Base-by-base conservation (phyloP, 2,329 filamentous ascomycete genomes). In the Orbilia ellipsospora region DNA sequence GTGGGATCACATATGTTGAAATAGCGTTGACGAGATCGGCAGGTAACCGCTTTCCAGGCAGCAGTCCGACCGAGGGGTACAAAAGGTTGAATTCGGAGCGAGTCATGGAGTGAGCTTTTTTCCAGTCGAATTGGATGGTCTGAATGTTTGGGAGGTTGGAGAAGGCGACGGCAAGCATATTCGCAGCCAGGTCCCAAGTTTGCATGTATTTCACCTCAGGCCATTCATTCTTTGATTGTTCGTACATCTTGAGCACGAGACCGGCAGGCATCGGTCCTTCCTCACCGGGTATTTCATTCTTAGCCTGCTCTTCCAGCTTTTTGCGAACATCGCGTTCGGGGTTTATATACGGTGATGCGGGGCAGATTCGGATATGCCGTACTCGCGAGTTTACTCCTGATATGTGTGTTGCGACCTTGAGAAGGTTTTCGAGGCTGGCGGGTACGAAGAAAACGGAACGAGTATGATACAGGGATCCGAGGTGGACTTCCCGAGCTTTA, bases 181-280 rank as follows among this genome's bases (percentile, higher is more conserved):
- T 69, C 7, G 65, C 56, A 2, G 59, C 65, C 45, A 61, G 28
- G 40, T 69, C 65, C 65, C 65, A 69, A 45, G 59, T 42, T 4
- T 52, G 65, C 65, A 69, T 61, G 56, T 69, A 56, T 48, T 69
- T 57, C 31, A 70, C 66, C 18, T 51, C 66, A n/a, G 65, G 56
- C 65, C 65, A 69, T 7, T 69, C 65, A 36, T 50, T 69, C 50
- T 69, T 69, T 4, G 65, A 69, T 15, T 69, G 65, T 40, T 69
- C 65, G 65, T 69, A 69, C 65, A 69, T 69, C 45, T 69, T 69
- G 48, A 69, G 44, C 48, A 69, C 56, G 45, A 69, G 40, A 20
- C 65, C 52, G n/a, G 65, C 65, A 2, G 65, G 65, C 65, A 69
- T 69, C 48, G 56, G 52, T 40, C 56, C 56, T 31, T 36, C 48